phyloP scores from a whole-genome alignment of 2,329 filamentous ascomycete species.

The Coniochaeta pulveracea region DNA sequence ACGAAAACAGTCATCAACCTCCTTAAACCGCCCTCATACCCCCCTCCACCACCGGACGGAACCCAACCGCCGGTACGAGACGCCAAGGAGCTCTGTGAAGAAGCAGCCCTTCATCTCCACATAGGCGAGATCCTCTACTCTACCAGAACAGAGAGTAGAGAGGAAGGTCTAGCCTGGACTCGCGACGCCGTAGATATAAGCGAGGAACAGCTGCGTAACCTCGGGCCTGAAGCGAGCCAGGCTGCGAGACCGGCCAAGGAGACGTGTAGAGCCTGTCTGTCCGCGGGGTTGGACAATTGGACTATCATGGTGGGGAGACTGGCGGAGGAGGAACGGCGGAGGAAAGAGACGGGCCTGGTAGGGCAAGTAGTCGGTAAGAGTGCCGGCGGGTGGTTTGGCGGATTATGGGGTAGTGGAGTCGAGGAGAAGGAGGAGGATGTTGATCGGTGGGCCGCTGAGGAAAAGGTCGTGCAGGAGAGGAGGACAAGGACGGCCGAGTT shows the following conservation, averaged over 20 bases:
- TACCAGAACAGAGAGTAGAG: slow-evolving; percentile 37
- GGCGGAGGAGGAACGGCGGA: slow-evolving; percentile 34
- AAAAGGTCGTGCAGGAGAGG: slow-evolving; percentile 41
- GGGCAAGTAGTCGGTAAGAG: not conserved
- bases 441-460: slow-evolving; percentile 42
- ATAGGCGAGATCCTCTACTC: slow-evolving; percentile 90
- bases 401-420: slow-evolving; percentile 25
- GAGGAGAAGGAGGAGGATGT: slow-evolving; percentile 22
- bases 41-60: slow-evolving; percentile 59
- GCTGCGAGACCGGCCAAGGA: slow-evolving; percentile 30
- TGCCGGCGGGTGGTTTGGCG: slow-evolving; percentile 21
- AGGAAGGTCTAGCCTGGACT: slow-evolving; percentile 79
- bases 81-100: slow-evolving; percentile 61
- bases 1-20: slow-evolving; percentile 18
- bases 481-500: slow-evolving; percentile 38
- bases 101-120: slow-evolving; percentile 77
- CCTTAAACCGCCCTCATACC: slow-evolving; percentile 48
- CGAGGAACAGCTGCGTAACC: slow-evolving; percentile 50
- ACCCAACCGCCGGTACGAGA: slow-evolving; percentile 54
- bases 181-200: slow-evolving; percentile 75
- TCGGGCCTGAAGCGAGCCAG: slow-evolving; percentile 19
- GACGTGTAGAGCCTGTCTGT: slow-evolving; percentile 67
- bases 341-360: no score
- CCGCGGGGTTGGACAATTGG: slow-evolving; percentile 73
- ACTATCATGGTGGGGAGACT: slow-evolving; percentile 63